These are phyloP conservation scores for Rutstroemia sp. DNA, from an alignment of 2,329 filamentous ascomycete species.

Conservation along the genomic window DNA sequence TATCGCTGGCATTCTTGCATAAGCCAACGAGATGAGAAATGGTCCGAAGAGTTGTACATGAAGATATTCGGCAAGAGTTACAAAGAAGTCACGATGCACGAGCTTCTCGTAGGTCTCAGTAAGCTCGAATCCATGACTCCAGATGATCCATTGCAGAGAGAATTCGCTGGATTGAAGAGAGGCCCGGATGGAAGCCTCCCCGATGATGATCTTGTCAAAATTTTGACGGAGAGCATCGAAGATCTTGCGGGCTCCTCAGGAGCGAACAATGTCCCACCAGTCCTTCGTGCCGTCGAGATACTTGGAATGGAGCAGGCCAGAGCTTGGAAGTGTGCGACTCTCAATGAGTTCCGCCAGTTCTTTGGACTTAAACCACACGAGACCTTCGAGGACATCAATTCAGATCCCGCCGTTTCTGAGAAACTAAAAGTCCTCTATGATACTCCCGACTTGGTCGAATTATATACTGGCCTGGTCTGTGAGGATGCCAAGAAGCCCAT, in stretches of 20 bases:
- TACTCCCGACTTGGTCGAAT: conserved; percentile 48
- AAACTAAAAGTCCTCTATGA: conserved; percentile 61
- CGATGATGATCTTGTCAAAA: conserved; percentile 70
- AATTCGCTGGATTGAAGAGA: conserved; percentile 58
- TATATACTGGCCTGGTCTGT: conserved; percentile 58
- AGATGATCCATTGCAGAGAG: conserved; percentile 59
- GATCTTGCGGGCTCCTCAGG: conserved; percentile 64
- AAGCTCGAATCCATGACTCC: conserved; percentile 54
- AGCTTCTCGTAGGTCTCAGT: conserved; percentile 54
- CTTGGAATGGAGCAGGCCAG: conserved; percentile 70
- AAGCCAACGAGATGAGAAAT: conserved; percentile 65
- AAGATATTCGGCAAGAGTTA: conserved; percentile 8
- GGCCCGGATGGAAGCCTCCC: conserved; percentile 57
- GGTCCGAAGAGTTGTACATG: conserved; percentile 59
- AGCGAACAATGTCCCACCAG: conserved; percentile 63
- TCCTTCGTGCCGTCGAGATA: conserved; percentile 69
- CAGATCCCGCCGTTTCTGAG: conserved; percentile 61
- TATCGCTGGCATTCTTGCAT: conserved; percentile 84
- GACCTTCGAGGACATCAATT: conserved; percentile 76
- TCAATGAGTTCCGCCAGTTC: conserved; percentile 81
- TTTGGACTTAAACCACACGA: conserved; percentile 69
- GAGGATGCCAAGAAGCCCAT: conserved; percentile 45
- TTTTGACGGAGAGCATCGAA: conserved; percentile 60
- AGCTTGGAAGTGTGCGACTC: conserved; percentile 60
- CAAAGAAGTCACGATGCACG: conserved; percentile 38